phyloP scores from a whole-genome alignment of 2,329 filamentous ascomycete genomes.

The Pezicula carpinea region DNA sequence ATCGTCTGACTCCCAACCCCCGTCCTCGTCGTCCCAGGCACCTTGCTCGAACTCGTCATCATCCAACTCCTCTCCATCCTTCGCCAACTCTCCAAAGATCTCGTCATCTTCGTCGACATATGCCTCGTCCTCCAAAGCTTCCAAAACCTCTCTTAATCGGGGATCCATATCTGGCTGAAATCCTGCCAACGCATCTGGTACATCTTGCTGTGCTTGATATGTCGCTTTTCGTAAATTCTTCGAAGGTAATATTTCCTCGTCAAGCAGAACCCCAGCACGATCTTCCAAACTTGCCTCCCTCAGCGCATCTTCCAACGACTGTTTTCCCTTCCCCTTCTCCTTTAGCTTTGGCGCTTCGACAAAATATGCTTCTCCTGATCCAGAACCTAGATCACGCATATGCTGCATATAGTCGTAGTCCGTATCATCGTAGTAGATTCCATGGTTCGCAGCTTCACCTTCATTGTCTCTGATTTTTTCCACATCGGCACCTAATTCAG shows the following conservation, averaged over 20 bases:
- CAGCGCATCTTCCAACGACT: conserved; percentile 78
- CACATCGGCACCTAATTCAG: conserved; percentile 66
- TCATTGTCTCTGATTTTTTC: conserved; percentile 76
- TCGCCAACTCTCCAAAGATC: conserved; percentile 72
- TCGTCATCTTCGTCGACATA: conserved; percentile 82
- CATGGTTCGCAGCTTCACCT: conserved; percentile 91
- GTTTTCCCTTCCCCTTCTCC: conserved; percentile 68
- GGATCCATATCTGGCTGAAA: conserved; percentile 99
- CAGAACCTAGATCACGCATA: conserved; percentile 78
- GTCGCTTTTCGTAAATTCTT: conserved; percentile 72
- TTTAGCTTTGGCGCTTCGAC: conserved; percentile 64
- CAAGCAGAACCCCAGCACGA: conserved; percentile 54
- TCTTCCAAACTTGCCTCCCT: conserved; percentile 54
- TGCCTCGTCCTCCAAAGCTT: conserved; percentile 91
- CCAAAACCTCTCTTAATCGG: conserved; percentile 80
- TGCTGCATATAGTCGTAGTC: conserved; percentile 99
- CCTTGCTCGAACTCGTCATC: conserved; percentile 72
- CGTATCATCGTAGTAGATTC: conserved; percentile 91
- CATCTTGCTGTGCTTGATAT: conserved; percentile 89
- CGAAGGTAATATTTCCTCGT: conserved; percentile 71
- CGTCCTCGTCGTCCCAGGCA: conserved; percentile 55
- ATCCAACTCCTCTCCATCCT: conserved; percentile 69
- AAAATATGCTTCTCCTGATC: conserved; percentile 69
- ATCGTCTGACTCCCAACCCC: conserved; percentile 92
- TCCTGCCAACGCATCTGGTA: conserved; percentile 86